Base-by-base conservation (phyloP, 352 stramenopile species). In the Globisporangium yorkense region DNA sequence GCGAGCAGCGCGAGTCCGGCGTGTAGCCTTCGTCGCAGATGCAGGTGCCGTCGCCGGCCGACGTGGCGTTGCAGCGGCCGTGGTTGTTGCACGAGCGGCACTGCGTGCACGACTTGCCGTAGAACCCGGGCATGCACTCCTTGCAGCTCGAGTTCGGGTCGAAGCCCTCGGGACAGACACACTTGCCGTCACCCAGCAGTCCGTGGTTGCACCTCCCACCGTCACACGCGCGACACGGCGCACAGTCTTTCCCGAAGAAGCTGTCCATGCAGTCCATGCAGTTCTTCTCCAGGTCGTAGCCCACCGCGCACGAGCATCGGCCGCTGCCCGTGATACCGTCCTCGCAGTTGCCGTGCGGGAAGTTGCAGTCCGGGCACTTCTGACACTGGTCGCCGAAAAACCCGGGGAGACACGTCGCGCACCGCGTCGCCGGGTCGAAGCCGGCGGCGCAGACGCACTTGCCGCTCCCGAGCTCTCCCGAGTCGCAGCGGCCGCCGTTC, bases 11-110 rank as follows among this genome's bases (percentile, higher is more conserved):
- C 24, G 74, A 88, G 48, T 80, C 79, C 20, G 74, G 56, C 2
- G 82, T 91, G 54, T 93, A 96, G 2, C 82, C 84, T 75, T 92
- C 82, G 49, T 94, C 81, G 54, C 87, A 96, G 51, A 94, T 77
- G 56, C 87, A 96, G 8, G 51, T 54, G 37, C 87, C 87, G 35
- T 96, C 83, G 12, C 87, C 83, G 0, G 35, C 47, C 5, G 69
- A 67, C 31, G 80, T 77, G 47, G 93, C 84, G 65, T 92, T 89
- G 61, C 87, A 96, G 18, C 71, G 71, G 3, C 87, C 87, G 45
- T 92, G 87, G 37, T 70, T 87, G 61, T 96, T 92, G 63, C 87
- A 96, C 45, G 73, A 77, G n/a, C 80, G 77, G 54, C 87, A 96
- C 7, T 77, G 68, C 0, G 80, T 88, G 51, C 87, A 96, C 27